phyloP scores from a whole-genome alignment of 164 flowering plant genomes.

The Taxillus chinensis region DNA sequence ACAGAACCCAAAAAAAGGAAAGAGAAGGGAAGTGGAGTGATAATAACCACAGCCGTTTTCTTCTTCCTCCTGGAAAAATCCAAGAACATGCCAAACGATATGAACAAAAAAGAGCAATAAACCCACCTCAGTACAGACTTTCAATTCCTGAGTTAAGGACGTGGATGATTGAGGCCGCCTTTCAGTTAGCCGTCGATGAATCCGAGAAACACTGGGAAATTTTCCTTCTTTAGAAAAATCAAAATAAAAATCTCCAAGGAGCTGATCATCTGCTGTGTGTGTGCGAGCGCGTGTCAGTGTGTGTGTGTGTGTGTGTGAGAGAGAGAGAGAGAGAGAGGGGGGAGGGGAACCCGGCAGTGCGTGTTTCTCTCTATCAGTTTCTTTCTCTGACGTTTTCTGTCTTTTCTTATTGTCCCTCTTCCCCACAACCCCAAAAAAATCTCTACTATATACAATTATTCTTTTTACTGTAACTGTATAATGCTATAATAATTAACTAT shows the following conservation, averaged over 20 bases:
- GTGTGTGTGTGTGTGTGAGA: constrained; percentile 11
- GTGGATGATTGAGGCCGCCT: not conserved
- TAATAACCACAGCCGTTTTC: no score
- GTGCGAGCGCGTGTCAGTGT: constrained; percentile 2
- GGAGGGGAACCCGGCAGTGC: not conserved
- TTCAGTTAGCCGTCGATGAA: not conserved
- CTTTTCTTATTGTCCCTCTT: not conserved
- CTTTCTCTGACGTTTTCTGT: not conserved
- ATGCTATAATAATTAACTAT: no score
- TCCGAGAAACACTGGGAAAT: not conserved
- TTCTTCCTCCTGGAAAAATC: no score
- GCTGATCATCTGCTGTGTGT: not conserved
- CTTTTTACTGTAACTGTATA: not conserved
- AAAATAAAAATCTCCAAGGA: not conserved
- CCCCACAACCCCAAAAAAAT: not conserved
- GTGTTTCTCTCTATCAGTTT: not conserved
- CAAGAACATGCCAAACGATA: no score
- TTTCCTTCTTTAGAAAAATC: no score
- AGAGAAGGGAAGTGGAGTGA: no score
- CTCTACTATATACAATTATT: not conserved
- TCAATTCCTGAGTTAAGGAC: not conserved
- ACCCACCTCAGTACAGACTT: not conserved
- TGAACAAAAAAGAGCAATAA: no score
- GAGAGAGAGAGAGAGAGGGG: constrained; percentile 1
- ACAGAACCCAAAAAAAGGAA: no score